phyloP scores from a whole-genome alignment of 345 rosid species.

The Raphanus sativus region DNA sequence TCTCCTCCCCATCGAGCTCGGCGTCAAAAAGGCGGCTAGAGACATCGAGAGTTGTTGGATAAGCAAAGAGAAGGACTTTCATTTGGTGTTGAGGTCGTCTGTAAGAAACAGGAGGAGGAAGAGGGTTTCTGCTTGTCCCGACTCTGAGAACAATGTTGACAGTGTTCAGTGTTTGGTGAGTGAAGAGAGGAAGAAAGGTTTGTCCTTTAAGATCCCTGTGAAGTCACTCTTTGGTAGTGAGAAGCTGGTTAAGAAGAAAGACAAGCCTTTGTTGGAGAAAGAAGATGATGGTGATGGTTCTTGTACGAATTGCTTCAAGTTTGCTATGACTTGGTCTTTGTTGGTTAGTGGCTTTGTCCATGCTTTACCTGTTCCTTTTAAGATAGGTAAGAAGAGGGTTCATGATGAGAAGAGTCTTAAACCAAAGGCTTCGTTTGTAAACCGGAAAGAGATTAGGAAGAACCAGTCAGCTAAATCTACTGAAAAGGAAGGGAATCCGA shows the following conservation, averaged over 20 bases:
- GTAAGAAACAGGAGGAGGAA: conserved; percentile 32
- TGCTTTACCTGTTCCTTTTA: conserved; percentile 63
- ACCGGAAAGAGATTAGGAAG: conserved; percentile 38
- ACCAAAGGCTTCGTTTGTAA: conserved; percentile 34
- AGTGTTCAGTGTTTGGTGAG: conserved; percentile 33
- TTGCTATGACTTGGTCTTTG: conserved; percentile 72
- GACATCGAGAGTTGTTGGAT: conserved; percentile 69
- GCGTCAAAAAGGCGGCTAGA: conserved; percentile 61
- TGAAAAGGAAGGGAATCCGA: conserved; percentile 45
- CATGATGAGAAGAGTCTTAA: conserved; percentile 47
- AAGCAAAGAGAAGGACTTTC: conserved; percentile 43
- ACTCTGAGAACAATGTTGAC: too few species aligned
- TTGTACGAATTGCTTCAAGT: conserved; percentile 70
- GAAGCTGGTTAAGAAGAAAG: conserved; percentile 41
- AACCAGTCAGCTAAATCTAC: conserved; percentile 17
- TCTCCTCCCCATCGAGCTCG: conserved; percentile 60
- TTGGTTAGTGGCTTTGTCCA: conserved; percentile 69
- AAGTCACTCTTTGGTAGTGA: conserved; percentile 48
- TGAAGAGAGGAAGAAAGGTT: conserved; percentile 62
- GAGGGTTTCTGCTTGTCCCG: too few species aligned
- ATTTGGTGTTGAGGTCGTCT: too few species aligned
- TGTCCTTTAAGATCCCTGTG: conserved; percentile 56
- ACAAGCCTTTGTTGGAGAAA: conserved; percentile 35
- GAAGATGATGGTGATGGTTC: conserved; percentile 47
- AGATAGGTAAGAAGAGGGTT: conserved; percentile 50